Evolutionary conservation across 768 basidiomycete species (phyloP).

Genomic region (Tylopilus rubrobrunneus): DNA sequence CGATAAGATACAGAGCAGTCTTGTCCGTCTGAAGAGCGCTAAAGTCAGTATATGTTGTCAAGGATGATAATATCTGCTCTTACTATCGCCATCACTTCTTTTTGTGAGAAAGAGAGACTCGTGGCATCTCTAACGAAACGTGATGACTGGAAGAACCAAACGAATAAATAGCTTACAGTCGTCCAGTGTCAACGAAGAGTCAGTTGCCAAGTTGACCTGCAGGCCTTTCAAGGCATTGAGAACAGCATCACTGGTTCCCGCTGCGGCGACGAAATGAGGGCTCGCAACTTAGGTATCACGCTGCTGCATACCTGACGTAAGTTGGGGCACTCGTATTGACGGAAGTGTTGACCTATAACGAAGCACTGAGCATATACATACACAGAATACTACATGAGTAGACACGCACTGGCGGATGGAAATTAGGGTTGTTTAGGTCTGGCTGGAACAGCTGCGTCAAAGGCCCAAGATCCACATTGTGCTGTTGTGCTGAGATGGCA

Average conservation of each 20-base stretch:
- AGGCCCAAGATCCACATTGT: slow-evolving; percentile 60
- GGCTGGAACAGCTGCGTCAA: slow-evolving; percentile 52
- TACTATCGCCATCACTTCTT: slow-evolving; percentile 52
- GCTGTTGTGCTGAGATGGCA: slow-evolving; percentile 44
- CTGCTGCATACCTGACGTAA: slow-evolving; percentile 49
- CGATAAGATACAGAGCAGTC: slow-evolving; percentile 62
- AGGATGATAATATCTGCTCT: slow-evolving; percentile 10
- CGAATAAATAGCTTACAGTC: slow-evolving; percentile 46
- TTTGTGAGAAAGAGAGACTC: slow-evolving; percentile 55
- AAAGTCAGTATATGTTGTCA: not conserved
- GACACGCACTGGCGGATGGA: slow-evolving; percentile 45
- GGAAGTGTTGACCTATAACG: slow-evolving; percentile 45
- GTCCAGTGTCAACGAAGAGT: slow-evolving; percentile 56
- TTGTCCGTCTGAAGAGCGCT: slow-evolving; percentile 47
- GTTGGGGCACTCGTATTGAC: slow-evolving; percentile 51
- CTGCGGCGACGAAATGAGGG: slow-evolving; percentile 31
- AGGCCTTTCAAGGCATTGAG: slow-evolving; percentile 57
- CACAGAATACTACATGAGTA: not conserved
- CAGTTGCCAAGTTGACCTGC: slow-evolving; percentile 52
- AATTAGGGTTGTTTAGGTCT: slow-evolving; percentile 45
- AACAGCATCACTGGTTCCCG: slow-evolving; percentile 61
- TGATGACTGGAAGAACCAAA: not conserved
- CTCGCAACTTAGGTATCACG: not conserved
- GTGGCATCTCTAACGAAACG: slow-evolving; percentile 42
- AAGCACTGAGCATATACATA: not conserved